A percentile compares a stretch with the other conserved stretches of the same genome.
Conservation (phyloP, 805 yeast species). For the baker's yeast (Saccharomyces cerevisiae) region DNA sequence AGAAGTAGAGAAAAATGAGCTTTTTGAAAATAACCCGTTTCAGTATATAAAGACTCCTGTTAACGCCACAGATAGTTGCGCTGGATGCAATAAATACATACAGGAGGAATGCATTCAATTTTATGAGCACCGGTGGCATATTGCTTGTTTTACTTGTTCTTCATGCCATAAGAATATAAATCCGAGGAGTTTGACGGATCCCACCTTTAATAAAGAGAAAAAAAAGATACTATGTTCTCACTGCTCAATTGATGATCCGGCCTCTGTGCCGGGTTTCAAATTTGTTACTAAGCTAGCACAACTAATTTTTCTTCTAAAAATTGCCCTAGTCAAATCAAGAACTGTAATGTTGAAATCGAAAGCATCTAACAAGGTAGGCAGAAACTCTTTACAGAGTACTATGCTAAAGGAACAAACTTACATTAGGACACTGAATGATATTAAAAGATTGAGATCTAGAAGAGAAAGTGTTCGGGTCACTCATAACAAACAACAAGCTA, state of each 20-base stretch:
- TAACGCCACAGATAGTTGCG: constrained; percentile 71
- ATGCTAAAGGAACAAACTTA: constrained; percentile 42
- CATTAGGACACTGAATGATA: constrained; percentile 63
- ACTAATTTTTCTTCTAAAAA: constrained; percentile 65
- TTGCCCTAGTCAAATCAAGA: constrained; percentile 71
- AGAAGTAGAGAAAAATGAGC: constrained; percentile 42
- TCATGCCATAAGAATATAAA: constrained; percentile 42
- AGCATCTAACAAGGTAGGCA: constrained; percentile 5
- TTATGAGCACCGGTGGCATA: constrained; percentile 71
- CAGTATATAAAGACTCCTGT: constrained; percentile 40
- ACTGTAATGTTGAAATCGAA: constrained; percentile 41
- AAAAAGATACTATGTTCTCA: constrained; percentile 47
- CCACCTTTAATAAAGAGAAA: constrained; percentile 36
- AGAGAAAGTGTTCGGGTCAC: constrained; percentile 48
- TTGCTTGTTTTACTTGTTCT: constrained; percentile 60
- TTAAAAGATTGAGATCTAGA: constrained; percentile 64
- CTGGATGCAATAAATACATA: constrained; percentile 60
- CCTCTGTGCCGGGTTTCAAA: constrained; percentile 47
- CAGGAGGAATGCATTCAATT: constrained; percentile 72
- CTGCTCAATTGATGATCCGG: constrained; percentile 49
- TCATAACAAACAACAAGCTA: constrained; percentile 50
- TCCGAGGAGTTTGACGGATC: constrained; percentile 36
- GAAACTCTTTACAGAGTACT: constrained; percentile 9
- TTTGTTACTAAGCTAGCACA: constrained; percentile 65
- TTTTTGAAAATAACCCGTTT: constrained; percentile 30